These are phyloP conservation scores for Dissoconium aciculare DNA, from an alignment of 2,329 filamentous ascomycete species.

Conservation along the genomic window DNA sequence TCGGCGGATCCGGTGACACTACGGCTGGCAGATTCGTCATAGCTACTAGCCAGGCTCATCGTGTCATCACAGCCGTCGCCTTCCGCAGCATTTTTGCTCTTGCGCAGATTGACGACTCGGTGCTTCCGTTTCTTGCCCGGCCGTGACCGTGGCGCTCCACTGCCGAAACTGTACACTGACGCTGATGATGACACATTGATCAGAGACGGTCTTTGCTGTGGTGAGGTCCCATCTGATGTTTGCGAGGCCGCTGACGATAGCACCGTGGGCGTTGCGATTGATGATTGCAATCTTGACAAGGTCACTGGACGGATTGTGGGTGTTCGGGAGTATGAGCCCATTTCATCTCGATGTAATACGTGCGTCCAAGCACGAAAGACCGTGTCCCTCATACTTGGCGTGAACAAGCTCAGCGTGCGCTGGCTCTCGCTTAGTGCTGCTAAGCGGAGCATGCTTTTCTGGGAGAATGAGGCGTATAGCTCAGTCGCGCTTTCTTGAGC, in stretches of 20 bases:
- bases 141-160: slow-evolving; percentile 44
- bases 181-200: slow-evolving; percentile 44
- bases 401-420: slow-evolving; percentile 78
- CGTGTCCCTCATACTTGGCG: slow-evolving; percentile 74
- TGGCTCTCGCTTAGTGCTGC: slow-evolving; percentile 77
- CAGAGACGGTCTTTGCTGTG: slow-evolving; percentile 55
- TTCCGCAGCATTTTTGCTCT: slow-evolving; percentile 32
- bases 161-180: slow-evolving; percentile 39
- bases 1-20: slow-evolving; percentile 13
- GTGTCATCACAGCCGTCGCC: slow-evolving; percentile 31
- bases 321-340: slow-evolving; percentile 25
- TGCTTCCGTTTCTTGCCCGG: slow-evolving; percentile 66
- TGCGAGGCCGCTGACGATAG: slow-evolving; percentile 37
- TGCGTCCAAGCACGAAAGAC: slow-evolving; percentile 89
- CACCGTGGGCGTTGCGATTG: slow-evolving; percentile 42
- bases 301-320: slow-evolving; percentile 30
- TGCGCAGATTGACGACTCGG: slow-evolving; percentile 67
- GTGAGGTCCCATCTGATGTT: slow-evolving; percentile 48
- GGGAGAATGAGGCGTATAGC: slow-evolving; percentile 79
- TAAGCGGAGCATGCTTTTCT: slow-evolving; percentile 78
- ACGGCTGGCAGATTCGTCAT: slow-evolving; percentile 21
- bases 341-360: slow-evolving; percentile 53
- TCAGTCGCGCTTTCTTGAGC: slow-evolving; percentile 58
- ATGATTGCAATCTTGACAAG: slow-evolving; percentile 33
- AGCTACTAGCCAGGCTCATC: slow-evolving; percentile 28